Percentiles rank a stretch among this genome's conserved stretches.
These are phyloP conservation scores for Teunomyces pallodes DNA, from an alignment of 805 yeast genomes.

Conservation along the genomic window DNA sequence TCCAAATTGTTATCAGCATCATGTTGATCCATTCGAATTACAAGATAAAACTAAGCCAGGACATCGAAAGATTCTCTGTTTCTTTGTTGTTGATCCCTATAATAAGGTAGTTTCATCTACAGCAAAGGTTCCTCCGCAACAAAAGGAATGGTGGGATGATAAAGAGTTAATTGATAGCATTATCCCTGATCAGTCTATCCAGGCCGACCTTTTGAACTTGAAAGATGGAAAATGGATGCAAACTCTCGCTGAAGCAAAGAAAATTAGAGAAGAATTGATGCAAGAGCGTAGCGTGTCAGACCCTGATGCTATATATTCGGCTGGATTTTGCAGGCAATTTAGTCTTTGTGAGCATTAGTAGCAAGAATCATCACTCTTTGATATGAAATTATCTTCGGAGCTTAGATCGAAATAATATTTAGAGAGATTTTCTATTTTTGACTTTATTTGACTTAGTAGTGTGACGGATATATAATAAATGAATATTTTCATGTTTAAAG, in stretches of 20 bases:
- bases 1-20: constrained; percentile 40
- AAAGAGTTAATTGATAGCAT: constrained; percentile 8
- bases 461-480: no score
- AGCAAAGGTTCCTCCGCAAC: constrained; percentile 38
- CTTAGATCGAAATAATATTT: no score
- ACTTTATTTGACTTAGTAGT: no score
- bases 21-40: constrained; percentile 38
- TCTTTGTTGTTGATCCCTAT: constrained; percentile 38
- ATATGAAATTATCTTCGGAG: no score
- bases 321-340: constrained; percentile 19
- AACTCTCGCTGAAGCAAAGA: constrained; percentile 23
- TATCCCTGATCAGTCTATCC: constrained; percentile 6
- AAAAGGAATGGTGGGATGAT: constrained; percentile 30
- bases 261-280: constrained; percentile 29
- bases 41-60: constrained; percentile 34
- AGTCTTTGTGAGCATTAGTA: constrained; percentile 34
- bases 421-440: no score
- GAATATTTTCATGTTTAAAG: no score
- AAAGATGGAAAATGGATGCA: constrained; percentile 15
- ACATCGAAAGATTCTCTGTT: constrained; percentile 38
- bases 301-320: constrained; percentile 12
- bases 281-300: constrained; percentile 22
- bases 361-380: no score
- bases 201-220: constrained; percentile 5
- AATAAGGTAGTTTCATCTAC: constrained; percentile 26